Evolutionary conservation across 2,329 filamentous ascomycete genomes (phyloP).

Genomic region (Pseudogymnoascus sp.): DNA sequence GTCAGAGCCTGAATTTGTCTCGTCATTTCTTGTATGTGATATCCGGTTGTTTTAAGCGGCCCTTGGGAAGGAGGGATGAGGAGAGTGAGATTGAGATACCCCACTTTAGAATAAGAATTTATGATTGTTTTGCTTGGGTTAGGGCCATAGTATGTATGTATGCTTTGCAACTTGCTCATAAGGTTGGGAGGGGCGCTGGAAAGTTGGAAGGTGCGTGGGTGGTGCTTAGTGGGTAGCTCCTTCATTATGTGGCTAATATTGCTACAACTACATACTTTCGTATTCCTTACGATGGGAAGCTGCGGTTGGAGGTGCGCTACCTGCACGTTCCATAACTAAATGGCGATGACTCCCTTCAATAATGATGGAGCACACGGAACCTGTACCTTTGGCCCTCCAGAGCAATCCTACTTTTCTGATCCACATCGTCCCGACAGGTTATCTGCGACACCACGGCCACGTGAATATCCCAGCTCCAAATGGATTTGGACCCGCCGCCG

Average conservation of each 20-base stretch:
- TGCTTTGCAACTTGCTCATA: background rate
- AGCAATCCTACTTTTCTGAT: background rate
- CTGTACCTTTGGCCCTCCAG: background rate
- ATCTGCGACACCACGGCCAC: background rate
- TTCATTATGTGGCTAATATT: background rate
- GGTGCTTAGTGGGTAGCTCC: background rate
- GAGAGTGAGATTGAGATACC: constrained; percentile 1
- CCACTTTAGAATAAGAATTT: constrained; percentile 2
- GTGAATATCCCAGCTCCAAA: background rate
- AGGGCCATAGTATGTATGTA: background rate
- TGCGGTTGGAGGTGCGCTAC: background rate
- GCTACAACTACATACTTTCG: background rate
- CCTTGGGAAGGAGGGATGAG: background rate
- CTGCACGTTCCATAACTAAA: background rate
- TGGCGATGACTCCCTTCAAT: background rate
- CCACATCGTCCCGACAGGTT: background rate
- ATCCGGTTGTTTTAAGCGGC: background rate
- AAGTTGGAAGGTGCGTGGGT: background rate
- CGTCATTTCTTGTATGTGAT: background rate
- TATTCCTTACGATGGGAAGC: background rate
- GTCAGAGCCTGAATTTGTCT: background rate
- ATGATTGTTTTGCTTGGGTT: constrained; percentile 1
- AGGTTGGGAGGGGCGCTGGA: background rate
- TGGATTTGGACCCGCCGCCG: background rate
- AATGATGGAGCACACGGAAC: background rate